Evolutionary conservation across 1,284 basidiomycete genomes (phyloP).

Genomic region (Neotropicomus parvogracilis): DNA sequence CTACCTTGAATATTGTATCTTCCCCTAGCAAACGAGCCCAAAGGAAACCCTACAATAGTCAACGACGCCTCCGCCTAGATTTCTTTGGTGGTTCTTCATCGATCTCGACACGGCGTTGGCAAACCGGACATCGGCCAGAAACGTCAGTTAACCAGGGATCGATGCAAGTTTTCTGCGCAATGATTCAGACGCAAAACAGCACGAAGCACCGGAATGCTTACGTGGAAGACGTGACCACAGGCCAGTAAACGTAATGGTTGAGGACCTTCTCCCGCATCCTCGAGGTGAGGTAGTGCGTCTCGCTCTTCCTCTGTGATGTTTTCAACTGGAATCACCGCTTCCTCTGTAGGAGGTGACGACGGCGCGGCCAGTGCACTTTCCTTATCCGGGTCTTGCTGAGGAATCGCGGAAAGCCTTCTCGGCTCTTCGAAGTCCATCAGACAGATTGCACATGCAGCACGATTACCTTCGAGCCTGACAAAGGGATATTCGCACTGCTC

Average conservation of each 20-base stretch:
- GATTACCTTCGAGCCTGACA: slow-evolving; percentile 70
- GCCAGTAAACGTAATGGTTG: slow-evolving; percentile 68
- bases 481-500: slow-evolving; percentile 55
- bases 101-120: slow-evolving; percentile 58
- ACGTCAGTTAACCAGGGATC: slow-evolving; percentile 77
- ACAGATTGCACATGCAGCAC: slow-evolving; percentile 78
- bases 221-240: slow-evolving; percentile 82
- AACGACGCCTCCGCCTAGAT: slow-evolving; percentile 29
- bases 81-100: slow-evolving; percentile 35
- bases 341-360: slow-evolving; percentile 11
- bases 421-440: slow-evolving; percentile 80
- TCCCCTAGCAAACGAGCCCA: slow-evolving; percentile 9
- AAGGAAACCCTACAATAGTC: slow-evolving; percentile 11
- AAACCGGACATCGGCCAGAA: slow-evolving; percentile 76
- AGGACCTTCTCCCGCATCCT: slow-evolving; percentile 68
- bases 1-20: slow-evolving; percentile 32
- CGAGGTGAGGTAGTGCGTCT: slow-evolving; percentile 44
- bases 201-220: slow-evolving; percentile 37
- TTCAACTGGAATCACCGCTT: slow-evolving; percentile 36
- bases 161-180: slow-evolving; percentile 65
- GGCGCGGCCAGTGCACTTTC: slow-evolving; percentile 8
- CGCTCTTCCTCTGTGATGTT: slow-evolving; percentile 41
- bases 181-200: slow-evolving; percentile 7
- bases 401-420: slow-evolving; percentile 38
- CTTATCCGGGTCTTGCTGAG: slow-evolving; percentile 23